Evolutionary conservation across 495 filamentous ascomycete genomes (phyloP).

Genomic region (Apiosordaria backusii): DNA sequence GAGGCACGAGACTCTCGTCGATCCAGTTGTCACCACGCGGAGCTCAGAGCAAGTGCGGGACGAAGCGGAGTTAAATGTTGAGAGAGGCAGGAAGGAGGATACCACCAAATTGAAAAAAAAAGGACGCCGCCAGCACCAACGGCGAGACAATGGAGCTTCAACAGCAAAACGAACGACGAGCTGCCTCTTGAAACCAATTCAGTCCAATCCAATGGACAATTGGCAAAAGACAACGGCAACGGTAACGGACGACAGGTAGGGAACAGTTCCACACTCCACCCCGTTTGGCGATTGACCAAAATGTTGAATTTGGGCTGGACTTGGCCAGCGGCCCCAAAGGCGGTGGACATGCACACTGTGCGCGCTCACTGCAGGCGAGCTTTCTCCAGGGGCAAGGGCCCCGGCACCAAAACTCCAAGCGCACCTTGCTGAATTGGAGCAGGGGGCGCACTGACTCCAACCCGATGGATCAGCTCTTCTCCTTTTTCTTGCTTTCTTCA

Average conservation of each 20-base stretch:
- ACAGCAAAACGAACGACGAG: constrained; percentile 6
- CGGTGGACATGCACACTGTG: background rate
- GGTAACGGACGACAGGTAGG: constrained; percentile 1
- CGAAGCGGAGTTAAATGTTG: background rate
- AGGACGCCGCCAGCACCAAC: background rate
- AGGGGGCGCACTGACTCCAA: background rate
- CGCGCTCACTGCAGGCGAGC: background rate
- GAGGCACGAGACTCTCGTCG: background rate
- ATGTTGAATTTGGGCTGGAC: constrained; percentile 24
- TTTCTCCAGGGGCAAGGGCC: background rate
- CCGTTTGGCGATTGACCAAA: constrained; percentile 17
- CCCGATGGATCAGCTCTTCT: constrained; percentile 1
- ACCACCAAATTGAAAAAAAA: background rate
- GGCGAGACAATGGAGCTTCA: background rate
- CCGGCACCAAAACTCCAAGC: background rate
- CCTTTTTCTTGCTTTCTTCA: constrained; percentile 4
- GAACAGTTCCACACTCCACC: constrained; percentile 15
- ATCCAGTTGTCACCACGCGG: background rate
- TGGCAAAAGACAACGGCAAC: constrained; percentile 5
- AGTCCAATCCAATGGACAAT: constrained; percentile 4
- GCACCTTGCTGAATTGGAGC: background rate
- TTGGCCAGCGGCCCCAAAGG: background rate
- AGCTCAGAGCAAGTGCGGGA: background rate
- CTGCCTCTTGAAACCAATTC: background rate
- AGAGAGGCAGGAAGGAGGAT: background rate